Evolutionary conservation across 345 rosid species (phyloP), one percentile per base, ranked within the genome.

Genomic region (Salix brachista): DNA sequence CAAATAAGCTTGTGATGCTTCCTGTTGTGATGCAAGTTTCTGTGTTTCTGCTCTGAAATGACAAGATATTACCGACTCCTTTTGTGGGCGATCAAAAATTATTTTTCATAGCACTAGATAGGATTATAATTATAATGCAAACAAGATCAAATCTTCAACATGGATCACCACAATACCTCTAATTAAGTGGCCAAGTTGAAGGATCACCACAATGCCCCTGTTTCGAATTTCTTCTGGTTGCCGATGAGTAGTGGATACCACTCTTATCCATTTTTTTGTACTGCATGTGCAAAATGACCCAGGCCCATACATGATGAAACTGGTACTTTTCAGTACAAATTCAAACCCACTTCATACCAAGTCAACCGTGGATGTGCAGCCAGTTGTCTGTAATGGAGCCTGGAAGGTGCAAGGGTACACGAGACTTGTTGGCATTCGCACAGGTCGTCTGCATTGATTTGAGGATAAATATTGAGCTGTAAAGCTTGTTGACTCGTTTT

Each of bases 1-100:
- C 66, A 75, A 66, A 23, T 25, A 6, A 67, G 67, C 69, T 67
- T 6, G 56, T 52, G 71, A 50, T 48, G 65, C 67, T 52, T 52
- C 72, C 78, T 67, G 65, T 75, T 14, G 42, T 50, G 74, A 19
- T 50, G 64, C 28, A 11, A 21, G 56, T 8, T 62, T 16, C 16
- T 6, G 66, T 61, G 2, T 6, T 28, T 18, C 41, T 1, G n/a
- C 69, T 66, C 9, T 34, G 69, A 3, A 4, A 18, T 66, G 37
- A 71, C 13, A 46, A 30, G 64, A 52, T 19, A 50, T 7, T 6
- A 36, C 12, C 12, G 14, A 36, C 2, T 34, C 11, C 46, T 34
- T 48, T 3, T 34, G 56, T 26, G 26, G 78, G 41, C 42, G 39
- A 39, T 10, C 18, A 41, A 34, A 8, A 17, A 17, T 52, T 67